A percentile compares a stretch with the other conserved stretches of the same genome.
phyloP scores from a whole-genome alignment of 352 stramenopile genomes.

The Globisporangium barbulae region DNA sequence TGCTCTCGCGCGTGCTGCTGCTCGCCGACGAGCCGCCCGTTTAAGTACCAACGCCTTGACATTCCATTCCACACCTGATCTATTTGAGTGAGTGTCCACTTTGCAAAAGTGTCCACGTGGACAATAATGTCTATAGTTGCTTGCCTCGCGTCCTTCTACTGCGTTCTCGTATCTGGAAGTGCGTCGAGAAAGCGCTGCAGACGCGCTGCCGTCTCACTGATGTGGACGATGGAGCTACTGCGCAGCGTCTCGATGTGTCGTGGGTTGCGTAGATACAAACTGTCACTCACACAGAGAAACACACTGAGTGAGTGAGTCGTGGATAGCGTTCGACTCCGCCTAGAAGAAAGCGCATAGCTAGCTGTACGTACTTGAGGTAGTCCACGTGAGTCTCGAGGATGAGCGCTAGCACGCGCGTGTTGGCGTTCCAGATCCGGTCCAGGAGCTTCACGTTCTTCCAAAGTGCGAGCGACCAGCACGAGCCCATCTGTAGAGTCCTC shows the following conservation, averaged over 20 bases:
- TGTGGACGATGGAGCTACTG: conserved; percentile 21
- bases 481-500: background rate
- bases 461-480: conserved; percentile 37
- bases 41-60: background rate
- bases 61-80: background rate
- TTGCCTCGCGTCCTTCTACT: background rate
- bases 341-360: background rate
- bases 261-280: conserved; percentile 43
- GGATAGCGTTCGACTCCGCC: background rate
- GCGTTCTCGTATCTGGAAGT: conserved; percentile 13
- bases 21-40: conserved; percentile 69
- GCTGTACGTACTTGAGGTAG: conserved; percentile 43
- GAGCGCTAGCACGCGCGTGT: conserved; percentile 22
- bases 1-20: conserved; percentile 75
- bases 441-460: conserved; percentile 46
- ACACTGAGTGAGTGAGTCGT: background rate
- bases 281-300: conserved; percentile 13
- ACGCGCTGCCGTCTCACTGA: conserved; percentile 26
- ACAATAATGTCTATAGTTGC: background rate
- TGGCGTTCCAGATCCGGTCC: conserved; percentile 28
- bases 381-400: conserved; percentile 32
- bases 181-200: conserved; percentile 33
- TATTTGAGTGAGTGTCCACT: background rate
- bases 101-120: background rate
- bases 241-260: conserved; percentile 26